A percentile compares a stretch with the other conserved stretches of the same genome.
Evolutionary conservation across 805 yeast species (phyloP).

Genomic region (Candida loeiensis): DNA sequence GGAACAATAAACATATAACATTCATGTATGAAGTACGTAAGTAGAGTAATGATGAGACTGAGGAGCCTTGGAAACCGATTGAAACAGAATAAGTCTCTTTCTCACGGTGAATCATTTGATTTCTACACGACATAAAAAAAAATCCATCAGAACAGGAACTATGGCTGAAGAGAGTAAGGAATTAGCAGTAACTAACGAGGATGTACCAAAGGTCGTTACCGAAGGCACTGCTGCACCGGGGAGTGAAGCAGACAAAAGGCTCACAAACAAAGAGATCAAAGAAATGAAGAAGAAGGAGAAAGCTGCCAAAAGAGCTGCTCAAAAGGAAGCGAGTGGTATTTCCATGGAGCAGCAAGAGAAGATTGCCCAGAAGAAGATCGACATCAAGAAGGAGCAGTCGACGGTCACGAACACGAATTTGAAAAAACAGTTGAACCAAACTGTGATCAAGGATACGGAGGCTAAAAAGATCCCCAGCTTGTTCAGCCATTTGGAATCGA

Average conservation of each 20-base stretch:
- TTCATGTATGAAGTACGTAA: too few relatives aligned
- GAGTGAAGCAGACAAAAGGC: conserved; percentile 14
- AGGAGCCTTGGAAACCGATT: too few relatives aligned
- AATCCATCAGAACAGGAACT: not conserved
- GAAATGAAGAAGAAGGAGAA: conserved; percentile 86
- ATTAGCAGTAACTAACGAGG: not conserved
- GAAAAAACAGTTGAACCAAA: conserved; percentile 52
- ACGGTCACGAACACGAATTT: conserved; percentile 46
- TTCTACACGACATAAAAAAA: conserved; percentile 5
- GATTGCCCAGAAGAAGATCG: conserved; percentile 41
- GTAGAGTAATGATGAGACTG: too few relatives aligned
- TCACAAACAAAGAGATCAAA: conserved; percentile 78
- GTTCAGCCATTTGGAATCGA: conserved; percentile 76
- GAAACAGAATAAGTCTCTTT: not conserved
- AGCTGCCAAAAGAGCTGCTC: conserved; percentile 89
- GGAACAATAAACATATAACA: too few relatives aligned
- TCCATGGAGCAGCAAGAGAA: conserved; percentile 43
- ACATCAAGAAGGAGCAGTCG: conserved; percentile 37
- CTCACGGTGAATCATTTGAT: not conserved
- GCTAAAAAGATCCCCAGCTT: conserved; percentile 52
- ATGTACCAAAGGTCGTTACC: not conserved
- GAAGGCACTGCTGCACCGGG: not conserved
- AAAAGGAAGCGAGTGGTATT: conserved; percentile 66
- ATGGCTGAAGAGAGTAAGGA: conserved; percentile 7
- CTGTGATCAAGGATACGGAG: conserved; percentile 40